Conservation (phyloP, 73 alveolate species). For the Paraurostyla sp. region DNA sequence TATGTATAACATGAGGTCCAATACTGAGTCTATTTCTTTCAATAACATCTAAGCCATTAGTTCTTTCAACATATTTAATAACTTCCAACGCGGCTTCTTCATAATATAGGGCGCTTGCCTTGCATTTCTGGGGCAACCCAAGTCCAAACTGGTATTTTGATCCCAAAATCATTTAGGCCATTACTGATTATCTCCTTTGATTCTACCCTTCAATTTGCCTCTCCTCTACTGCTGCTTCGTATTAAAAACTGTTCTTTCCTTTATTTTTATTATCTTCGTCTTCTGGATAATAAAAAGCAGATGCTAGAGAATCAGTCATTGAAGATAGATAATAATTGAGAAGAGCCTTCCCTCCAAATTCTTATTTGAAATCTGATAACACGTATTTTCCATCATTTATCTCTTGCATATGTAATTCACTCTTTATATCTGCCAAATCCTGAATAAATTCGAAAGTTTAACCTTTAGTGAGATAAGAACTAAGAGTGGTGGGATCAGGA, state of each 20-base stretch:
- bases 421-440: no score
- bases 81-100: conserved; percentile 51
- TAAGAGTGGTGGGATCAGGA: not conserved
- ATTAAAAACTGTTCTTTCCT: not conserved
- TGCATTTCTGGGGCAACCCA: conserved; percentile 53
- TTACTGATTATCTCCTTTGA: not conserved
- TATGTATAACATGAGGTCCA: conserved; percentile 43
- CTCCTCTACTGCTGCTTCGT: not conserved
- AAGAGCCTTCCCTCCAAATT: not conserved
- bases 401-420: no score
- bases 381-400: no score
- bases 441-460: no score
- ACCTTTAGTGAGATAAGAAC: not conserved
- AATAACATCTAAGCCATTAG: conserved; percentile 58
- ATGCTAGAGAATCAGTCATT: not conserved
- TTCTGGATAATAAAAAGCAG: not conserved
- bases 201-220: not conserved
- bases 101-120: conserved; percentile 39
- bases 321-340: not conserved
- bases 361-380: not conserved
- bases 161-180: conserved; percentile 59
- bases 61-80: conserved; percentile 19
- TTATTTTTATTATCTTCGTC: not conserved
- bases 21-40: conserved; percentile 47
- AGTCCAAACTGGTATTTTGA: conserved; percentile 31